Base-by-base conservation (phyloP, 805 yeast genomes). In the Cyberlindnera galapagoensis region DNA sequence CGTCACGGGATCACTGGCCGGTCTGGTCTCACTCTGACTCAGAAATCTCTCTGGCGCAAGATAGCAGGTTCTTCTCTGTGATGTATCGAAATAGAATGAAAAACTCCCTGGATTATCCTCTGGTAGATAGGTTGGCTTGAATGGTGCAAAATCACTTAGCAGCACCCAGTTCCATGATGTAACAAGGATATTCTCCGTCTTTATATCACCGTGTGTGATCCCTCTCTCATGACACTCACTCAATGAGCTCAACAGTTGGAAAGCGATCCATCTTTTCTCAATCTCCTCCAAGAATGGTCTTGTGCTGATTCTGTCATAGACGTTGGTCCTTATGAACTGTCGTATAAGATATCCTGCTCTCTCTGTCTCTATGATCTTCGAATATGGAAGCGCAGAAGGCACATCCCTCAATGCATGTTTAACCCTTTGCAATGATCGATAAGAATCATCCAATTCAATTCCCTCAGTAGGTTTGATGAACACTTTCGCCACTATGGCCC, bases 21-120 rank as follows among this genome's bases (percentile, higher is more conserved):
- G 37, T 6, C 28, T 15, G 5, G 29, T 22, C 7, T 34, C 32
- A 14, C 43, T 40, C 21, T 47, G 44, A 26, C 50, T 46, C 40
- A 28, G 39, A 48, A 92, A 90, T 43, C 98, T 63, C 53, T 92
- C 98, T 0, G 98, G 98, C 0, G 98, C 97, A 26, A 92, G 56
- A 55, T 90, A 90, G 56, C 98, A 92, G 3, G 76, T 71, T 47
- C 95, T 68, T 42, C 97, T 66, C 51, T 76, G 84, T 3, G 94
- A 82, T 3, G 90, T 84, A 58, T 92, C 97, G 52, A 88, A 92
- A 56, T 80, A 92, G 51, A 90, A 92, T 1, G 92, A 76, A 47
- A 83, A 92, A 40, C 82, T 90, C 9, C 88, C 82, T 0, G 97
- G 97, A 49, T 92, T 90, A 44, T 87, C 92, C 42, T 84, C 95